phyloP scores from a whole-genome alignment of 2,329 filamentous ascomycete species.

The Fusarium torreyae region DNA sequence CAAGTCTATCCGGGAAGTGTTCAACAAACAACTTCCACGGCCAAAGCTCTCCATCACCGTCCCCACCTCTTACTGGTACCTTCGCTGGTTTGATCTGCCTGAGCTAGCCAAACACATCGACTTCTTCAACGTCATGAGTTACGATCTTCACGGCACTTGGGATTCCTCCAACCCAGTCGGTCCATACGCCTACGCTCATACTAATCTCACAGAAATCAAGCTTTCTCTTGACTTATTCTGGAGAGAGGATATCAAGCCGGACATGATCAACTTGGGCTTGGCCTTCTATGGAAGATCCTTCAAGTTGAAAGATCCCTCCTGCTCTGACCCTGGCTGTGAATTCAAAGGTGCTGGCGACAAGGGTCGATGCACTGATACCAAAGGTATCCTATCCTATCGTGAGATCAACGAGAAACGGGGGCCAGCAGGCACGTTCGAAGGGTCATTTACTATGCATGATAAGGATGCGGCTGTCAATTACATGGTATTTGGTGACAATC shows the following conservation, averaged over 20 bases:
- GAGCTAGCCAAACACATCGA: constrained; percentile 48
- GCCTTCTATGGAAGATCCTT: constrained; percentile 59
- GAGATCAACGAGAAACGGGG: too few species aligned
- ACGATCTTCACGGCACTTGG: constrained; percentile 59
- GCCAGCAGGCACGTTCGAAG: too few species aligned
- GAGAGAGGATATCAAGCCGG: constrained; percentile 58
- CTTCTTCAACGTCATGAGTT: constrained; percentile 61
- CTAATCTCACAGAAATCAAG: constrained; percentile 65
- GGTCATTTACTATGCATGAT: not conserved
- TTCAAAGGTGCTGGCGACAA: too few species aligned
- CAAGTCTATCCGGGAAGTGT: not conserved
- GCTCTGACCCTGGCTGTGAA: constrained; percentile 26
- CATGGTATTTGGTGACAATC: not conserved
- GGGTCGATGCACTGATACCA: too few species aligned
- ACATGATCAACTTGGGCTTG: constrained; percentile 60
- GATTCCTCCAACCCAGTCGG: constrained; percentile 55
- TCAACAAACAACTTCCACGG: not conserved
- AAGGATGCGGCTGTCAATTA: constrained; percentile 13
- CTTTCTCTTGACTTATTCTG: constrained; percentile 61
- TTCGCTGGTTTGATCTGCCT: constrained; percentile 47
- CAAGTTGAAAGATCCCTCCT: constrained; percentile 29
- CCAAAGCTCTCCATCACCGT: constrained; percentile 31
- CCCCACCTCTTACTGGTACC: constrained; percentile 53
- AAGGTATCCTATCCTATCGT: too few species aligned
- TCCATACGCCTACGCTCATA: constrained; percentile 56